Percentiles rank a stretch among this genome's conserved stretches.
These are phyloP conservation scores for Sporothrix mexicana DNA, from an alignment of 2,329 filamentous ascomycete species.

Conservation along the genomic window DNA sequence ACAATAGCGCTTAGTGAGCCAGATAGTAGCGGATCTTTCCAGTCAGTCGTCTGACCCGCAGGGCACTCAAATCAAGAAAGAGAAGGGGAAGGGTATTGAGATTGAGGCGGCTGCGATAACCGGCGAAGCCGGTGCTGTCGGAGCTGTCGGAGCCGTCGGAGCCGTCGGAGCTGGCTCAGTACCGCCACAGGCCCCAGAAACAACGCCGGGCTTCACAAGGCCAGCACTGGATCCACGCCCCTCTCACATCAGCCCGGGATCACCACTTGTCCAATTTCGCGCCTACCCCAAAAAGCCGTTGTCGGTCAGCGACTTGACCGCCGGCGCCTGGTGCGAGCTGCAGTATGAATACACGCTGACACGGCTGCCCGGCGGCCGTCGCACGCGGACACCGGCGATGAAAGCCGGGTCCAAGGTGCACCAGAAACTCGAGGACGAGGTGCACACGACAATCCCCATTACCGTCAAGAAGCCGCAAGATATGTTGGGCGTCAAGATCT, in stretches of 20 bases:
- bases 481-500: slow-evolving; percentile 78
- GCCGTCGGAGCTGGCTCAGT: no score
- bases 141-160: no score
- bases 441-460: slow-evolving; percentile 77
- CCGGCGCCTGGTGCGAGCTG: slow-evolving; percentile 93
- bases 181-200: no score
- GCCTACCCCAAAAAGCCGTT: slow-evolving; percentile 77
- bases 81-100: neutral
- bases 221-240: slow-evolving; percentile 37
- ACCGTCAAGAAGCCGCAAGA: slow-evolving; percentile 79
- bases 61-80: neutral
- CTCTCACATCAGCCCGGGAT: slow-evolving; percentile 37
- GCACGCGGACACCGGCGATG: slow-evolving; percentile 81
- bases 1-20: slow-evolving; percentile 69
- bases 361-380: slow-evolving; percentile 71
- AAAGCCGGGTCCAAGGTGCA: slow-evolving; percentile 80
- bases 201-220: no score
- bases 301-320: slow-evolving; percentile 85
- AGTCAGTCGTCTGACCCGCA: slow-evolving; percentile 21
- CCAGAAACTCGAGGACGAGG: slow-evolving; percentile 80
- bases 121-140: no score
- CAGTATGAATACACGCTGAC: slow-evolving; percentile 90
- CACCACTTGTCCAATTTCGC: slow-evolving; percentile 79
- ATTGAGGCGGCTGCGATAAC: neutral
- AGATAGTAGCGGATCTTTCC: slow-evolving; percentile 45